Conservation (phyloP, 805 yeast genomes). For the Metschnikowia santaceciliae region DNA sequence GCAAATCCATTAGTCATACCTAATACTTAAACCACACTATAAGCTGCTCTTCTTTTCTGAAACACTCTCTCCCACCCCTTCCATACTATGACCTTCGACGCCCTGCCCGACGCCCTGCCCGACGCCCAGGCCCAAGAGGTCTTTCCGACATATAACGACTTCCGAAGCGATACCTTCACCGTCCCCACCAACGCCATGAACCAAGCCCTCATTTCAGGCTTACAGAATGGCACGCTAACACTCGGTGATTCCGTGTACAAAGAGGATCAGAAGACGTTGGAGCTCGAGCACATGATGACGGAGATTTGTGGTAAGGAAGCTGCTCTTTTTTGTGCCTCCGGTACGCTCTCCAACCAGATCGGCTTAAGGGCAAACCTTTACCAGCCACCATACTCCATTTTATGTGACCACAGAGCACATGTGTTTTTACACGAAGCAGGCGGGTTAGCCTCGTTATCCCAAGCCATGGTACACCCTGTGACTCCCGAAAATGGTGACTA, state of each 20-base stretch:
- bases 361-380: conserved; percentile 69
- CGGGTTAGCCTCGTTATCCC: conserved; percentile 83
- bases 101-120: not conserved
- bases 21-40: not conserved
- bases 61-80: not conserved
- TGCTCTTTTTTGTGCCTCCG: conserved; percentile 80
- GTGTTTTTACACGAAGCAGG: conserved; percentile 85
- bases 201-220: conserved; percentile 42
- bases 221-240: conserved; percentile 26
- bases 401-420: conserved; percentile 86
- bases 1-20: not conserved
- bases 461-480: conserved; percentile 87
- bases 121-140: not conserved
- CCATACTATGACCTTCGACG: conserved; percentile 12
- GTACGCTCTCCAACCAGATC: conserved; percentile 87
- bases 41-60: not conserved
- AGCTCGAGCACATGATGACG: conserved; percentile 62
- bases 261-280: conserved; percentile 71
- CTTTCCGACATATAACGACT: conserved; percentile 27
- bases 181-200: conserved; percentile 77
- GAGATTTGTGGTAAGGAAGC: conserved; percentile 73
- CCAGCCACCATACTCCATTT: conserved; percentile 82
- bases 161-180: conserved; percentile 79
- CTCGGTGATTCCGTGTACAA: conserved; percentile 87
- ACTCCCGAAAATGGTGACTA: conserved; percentile 71